Base-by-base conservation (phyloP, 179 eudicot species). In the Nepenthes alata region DNA sequence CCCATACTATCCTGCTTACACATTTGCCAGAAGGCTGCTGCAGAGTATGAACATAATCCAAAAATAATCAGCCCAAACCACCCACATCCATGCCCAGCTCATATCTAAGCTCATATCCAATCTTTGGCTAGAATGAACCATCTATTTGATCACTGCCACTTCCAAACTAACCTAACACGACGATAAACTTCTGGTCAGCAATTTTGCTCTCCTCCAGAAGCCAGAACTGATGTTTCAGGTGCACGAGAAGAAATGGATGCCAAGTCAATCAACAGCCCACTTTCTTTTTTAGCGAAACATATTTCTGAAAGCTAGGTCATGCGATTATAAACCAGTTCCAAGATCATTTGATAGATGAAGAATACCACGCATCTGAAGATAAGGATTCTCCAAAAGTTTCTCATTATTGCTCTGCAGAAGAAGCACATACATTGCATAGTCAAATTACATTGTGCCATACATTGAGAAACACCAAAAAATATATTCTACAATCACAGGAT, bases 291-390 rank as follows among this genome's bases (percentile, higher is more conserved):
- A 4, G 52, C 7, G 39, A 56, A 34, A 2, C 13, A 12, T 2
- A 12, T 47, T 5, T 56, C 1, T 8, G 39, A 35, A 36, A 11
- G 35, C 52, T 44, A 47, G 37, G 41, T 7, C 49, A 57, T 37
- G 25, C 15, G 57, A 51, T 63, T 58, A 72, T 53, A 72, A 58
- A 36, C 79, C 79, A 70, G 71, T 63, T 73, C 77, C 78, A 63
- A 62, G 78, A 73, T 84, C 81, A 83, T 80, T 91, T 64, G 85
- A 77, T 66, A 93, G 68, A 64, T 93, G 97, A 80, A 93, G 94
- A 70, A 93, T 82, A 65, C 98, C 98, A 45, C 95, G 95, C 95
- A 93, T 89, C 78, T 93, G 98, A 74, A 93, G 98, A 72, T 93
- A 93, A 13, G 98, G 98, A 75, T 93, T 93, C 70, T 93, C 98